phyloP scores from a whole-genome alignment of 2,329 filamentous ascomycete species.

The Sarocladium brachiariae region DNA sequence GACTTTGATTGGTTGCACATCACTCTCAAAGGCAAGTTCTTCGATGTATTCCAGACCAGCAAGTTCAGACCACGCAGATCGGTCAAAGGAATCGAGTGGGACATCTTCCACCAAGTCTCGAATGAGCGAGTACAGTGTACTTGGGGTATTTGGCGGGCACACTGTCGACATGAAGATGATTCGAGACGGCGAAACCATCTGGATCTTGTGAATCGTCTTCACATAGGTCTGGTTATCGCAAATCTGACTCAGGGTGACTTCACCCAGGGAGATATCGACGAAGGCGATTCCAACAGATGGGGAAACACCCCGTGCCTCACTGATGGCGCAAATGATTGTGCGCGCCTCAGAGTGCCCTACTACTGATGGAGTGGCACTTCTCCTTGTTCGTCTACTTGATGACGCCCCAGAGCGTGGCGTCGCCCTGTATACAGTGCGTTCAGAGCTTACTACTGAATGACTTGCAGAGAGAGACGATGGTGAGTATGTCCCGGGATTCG shows the following conservation, averaged over 20 bases:
- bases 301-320: constrained; percentile 79
- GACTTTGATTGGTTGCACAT: constrained; percentile 74
- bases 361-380: constrained; percentile 27
- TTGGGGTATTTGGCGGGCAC: constrained; percentile 57
- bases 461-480: background rate
- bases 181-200: constrained; percentile 70
- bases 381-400: constrained; percentile 38
- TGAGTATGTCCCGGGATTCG: background rate
- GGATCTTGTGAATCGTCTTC: constrained; percentile 79
- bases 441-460: background rate
- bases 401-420: constrained; percentile 30
- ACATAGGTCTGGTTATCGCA: constrained; percentile 90
- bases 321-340: constrained; percentile 80
- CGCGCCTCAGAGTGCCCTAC: constrained; percentile 48
- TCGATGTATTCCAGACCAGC: constrained; percentile 72
- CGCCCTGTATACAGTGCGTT: constrained; percentile 14
- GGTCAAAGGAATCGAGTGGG: constrained; percentile 50
- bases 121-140: constrained; percentile 67
- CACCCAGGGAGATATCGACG: constrained; percentile 77
- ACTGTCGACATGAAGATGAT: constrained; percentile 71
- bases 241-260: constrained; percentile 82
- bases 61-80: constrained; percentile 77
- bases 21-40: constrained; percentile 70
- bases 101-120: constrained; percentile 44
- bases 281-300: constrained; percentile 82